Conservation (phyloP, 352 stramenopile species). For the Globisporangium ultimum region DNA sequence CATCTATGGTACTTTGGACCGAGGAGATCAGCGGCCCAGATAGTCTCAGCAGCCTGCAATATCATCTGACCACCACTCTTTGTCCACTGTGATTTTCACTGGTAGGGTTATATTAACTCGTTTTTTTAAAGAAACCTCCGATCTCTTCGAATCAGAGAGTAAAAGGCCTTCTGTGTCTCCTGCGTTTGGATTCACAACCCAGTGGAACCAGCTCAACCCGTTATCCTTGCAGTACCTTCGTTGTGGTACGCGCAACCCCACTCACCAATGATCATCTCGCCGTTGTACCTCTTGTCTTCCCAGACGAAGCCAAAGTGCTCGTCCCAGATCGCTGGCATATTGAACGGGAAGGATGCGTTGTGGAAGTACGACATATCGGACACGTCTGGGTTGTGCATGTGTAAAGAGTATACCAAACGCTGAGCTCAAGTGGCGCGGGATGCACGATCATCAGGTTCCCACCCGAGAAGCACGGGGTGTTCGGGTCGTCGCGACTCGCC, state of each 20-base stretch:
- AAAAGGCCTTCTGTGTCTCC: not conserved
- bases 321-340: conserved; percentile 27
- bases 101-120: too few relatives aligned
- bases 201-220: conserved; percentile 17
- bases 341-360: conserved; percentile 2
- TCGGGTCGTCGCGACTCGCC: conserved; percentile 5
- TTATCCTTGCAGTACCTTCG: conserved; percentile 12
- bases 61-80: too few relatives aligned
- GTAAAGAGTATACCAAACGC: conserved; percentile 10
- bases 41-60: too few relatives aligned
- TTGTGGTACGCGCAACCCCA: conserved; percentile 14
- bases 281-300: not conserved
- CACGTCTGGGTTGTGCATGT: conserved; percentile 12
- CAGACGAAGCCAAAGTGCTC: conserved; percentile 15
- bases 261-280: conserved; percentile 18
- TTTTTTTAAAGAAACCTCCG: not conserved
- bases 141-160: not conserved
- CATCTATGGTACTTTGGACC: too few relatives aligned
- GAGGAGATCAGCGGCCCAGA: too few relatives aligned
- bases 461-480: conserved; percentile 12
- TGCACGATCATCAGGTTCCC: conserved; percentile 13
- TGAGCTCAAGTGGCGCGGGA: conserved; percentile 1
- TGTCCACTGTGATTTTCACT: too few relatives aligned
- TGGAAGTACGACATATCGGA: conserved; percentile 1
- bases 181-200: conserved; percentile 20